Base-by-base conservation (phyloP, 345 rosid species). In the Cardamine resedifolia region DNA sequence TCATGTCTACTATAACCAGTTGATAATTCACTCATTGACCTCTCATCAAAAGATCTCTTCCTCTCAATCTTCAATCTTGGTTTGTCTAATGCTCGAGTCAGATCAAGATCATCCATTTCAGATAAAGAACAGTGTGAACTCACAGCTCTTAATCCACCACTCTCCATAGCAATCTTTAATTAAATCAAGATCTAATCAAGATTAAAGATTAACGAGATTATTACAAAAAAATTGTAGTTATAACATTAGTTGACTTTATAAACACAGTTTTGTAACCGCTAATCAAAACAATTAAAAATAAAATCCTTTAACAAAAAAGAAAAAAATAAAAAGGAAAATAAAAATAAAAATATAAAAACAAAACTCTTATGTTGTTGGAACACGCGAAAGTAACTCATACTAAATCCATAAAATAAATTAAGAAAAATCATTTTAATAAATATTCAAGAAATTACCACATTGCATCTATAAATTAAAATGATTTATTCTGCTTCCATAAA, bases 11-110 rank as follows among this genome's bases (percentile, higher is more conserved):
- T 18, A 47, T 90, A 70, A 64, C 90, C 97, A 55, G 81, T 82
- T 0, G 98, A 93, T 51, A 93, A 85, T 74, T 93, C 98, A n/a
- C 97, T 87, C 6, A 93, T 56, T 4, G 98, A 93, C 72, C 98
- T 87, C 83, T 93, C 98, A 10, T 93, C 97, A 57, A 87, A 93
- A 0, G 98, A 93, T 77, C 97, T 86, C 81, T 93, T 78, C 82
- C 98, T 81, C 76, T 93, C 97, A 5, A 93, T 93, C 77, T 89
- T 90, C 66, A 93, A 82, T 83, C 78, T 85, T 0, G 98, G 97
- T 85, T 83, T 90, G 73, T 90, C 91, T 11, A 89, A 92, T 4
- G 90, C 88, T 70, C 94, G 88, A 9, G 91, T 82, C 39, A 93
- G 83, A 77, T 90, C 97, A 20, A 68, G 82, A 68, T 93, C 98